Conservation (phyloP, 495 filamentous ascomycete genomes). For the Penicillium turbatum region DNA sequence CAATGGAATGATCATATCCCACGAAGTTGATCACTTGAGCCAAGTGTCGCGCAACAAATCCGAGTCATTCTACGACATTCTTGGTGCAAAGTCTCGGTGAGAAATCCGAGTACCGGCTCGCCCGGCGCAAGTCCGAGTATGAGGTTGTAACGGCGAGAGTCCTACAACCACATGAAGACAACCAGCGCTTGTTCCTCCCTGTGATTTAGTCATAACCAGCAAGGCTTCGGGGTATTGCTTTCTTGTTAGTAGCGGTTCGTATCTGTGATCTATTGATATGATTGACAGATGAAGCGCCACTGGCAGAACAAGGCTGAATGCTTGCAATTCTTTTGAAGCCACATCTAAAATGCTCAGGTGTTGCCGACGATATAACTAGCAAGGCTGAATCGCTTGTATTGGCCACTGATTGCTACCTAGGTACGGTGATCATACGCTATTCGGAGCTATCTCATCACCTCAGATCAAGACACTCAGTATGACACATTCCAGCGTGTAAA, state of each 20-base stretch:
- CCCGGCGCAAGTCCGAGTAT: slow-evolving; percentile 37
- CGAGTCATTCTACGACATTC: slow-evolving; percentile 15
- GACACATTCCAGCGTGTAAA: slow-evolving; percentile 29
- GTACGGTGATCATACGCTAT: neutral
- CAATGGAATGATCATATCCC: slow-evolving; percentile 7
- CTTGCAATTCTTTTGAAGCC: too few relatives aligned
- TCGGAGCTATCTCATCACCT: slow-evolving; percentile 14
- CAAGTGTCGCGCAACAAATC: slow-evolving; percentile 30
- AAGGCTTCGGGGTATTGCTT: neutral
- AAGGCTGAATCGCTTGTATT: neutral
- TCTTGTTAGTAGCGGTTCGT: neutral
- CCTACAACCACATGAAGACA: neutral
- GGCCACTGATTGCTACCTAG: neutral
- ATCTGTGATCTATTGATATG: too few relatives aligned
- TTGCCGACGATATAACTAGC: too few relatives aligned
- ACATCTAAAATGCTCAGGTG: too few relatives aligned
- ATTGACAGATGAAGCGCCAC: neutral
- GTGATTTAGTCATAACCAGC: too few relatives aligned
- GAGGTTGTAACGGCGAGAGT: neutral
- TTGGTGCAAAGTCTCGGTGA: slow-evolving; percentile 25
- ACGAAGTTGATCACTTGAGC: neutral
- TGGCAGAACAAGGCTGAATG: neutral
- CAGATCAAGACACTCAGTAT: slow-evolving; percentile 10
- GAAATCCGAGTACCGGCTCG: slow-evolving; percentile 30
- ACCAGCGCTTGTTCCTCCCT: neutral